Percentiles rank a stretch among this genome's conserved stretches.
Conservation (phyloP, 306 rosid species). For the Elaeagnus macrophylla region DNA sequence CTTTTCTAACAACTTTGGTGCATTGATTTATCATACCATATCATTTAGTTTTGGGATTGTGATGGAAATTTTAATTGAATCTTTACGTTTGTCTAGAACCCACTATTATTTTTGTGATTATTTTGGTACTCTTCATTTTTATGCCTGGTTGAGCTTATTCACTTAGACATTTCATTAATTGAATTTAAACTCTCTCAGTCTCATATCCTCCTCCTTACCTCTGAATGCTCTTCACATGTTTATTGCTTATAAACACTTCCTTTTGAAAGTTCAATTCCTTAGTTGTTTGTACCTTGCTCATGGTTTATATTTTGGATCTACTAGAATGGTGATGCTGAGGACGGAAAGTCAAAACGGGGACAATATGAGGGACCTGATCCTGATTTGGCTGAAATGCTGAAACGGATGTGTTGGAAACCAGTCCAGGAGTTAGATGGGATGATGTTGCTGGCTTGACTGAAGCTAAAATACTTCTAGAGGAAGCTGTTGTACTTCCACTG, state of each 20-base stretch:
- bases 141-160: not conserved
- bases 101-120: not conserved
- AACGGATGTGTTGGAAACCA: slow-evolving; percentile 86
- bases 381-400: slow-evolving; percentile 97
- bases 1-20: not conserved
- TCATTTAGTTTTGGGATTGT: not conserved
- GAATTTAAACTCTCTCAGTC: not conserved
- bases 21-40: not conserved
- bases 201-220: too few relatives aligned
- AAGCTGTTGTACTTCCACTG: slow-evolving; percentile 96
- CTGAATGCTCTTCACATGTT: too few relatives aligned
- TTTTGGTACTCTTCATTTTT: not conserved
- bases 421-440: slow-evolving; percentile 99
- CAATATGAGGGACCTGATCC: slow-evolving; percentile 98
- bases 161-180: not conserved
- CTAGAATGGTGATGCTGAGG: slow-evolving; percentile 75
- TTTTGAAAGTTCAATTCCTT: not conserved
- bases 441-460: slow-evolving; percentile 92
- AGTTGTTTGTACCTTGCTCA: not conserved
- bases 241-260: too few relatives aligned
- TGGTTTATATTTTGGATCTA: slow-evolving; percentile 10
- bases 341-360: slow-evolving; percentile 63
- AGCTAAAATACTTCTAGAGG: slow-evolving; percentile 95
- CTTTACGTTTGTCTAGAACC: not conserved
- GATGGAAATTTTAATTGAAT: not conserved